Conservation (phyloP, 2,329 filamentous ascomycete species). For the Tolypocladium ophioglossoides region DNA sequence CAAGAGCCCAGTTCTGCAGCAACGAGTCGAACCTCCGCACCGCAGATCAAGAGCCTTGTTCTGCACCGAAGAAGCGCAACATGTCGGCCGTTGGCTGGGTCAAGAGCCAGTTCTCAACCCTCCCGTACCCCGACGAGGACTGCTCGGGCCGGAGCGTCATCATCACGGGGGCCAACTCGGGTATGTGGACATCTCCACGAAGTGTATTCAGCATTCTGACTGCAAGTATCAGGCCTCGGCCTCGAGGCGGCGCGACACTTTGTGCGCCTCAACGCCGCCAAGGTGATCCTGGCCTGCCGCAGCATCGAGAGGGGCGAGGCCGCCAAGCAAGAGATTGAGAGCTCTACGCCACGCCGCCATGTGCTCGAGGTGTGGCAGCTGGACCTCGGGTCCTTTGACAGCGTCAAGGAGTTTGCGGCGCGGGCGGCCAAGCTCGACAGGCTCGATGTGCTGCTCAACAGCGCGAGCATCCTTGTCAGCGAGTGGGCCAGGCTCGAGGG, state of each 20-base stretch:
- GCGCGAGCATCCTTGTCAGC: conserved; percentile 19
- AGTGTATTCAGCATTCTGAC: background rate
- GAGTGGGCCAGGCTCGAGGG: conserved; percentile 21
- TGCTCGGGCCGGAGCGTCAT: conserved; percentile 25
- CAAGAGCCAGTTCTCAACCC: conserved; percentile 11
- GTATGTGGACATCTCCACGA: conserved; percentile 1
- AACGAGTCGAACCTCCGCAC: too few relatives aligned
- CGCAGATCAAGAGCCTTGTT: background rate
- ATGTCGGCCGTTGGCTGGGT: background rate
- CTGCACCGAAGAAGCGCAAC: background rate
- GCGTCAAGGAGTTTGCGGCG: conserved; percentile 23
- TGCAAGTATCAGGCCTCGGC: conserved; percentile 22
- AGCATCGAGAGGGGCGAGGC: conserved; percentile 26
- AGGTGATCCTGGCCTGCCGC: conserved; percentile 32
- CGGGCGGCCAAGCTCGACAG: conserved; percentile 20
- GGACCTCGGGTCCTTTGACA: conserved; percentile 29
- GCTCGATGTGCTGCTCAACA: conserved; percentile 31
- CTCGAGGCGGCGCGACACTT: conserved; percentile 31
- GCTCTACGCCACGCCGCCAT: conserved; percentile 10
- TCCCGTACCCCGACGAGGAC: conserved; percentile 20
- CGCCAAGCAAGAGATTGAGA: conserved; percentile 26
- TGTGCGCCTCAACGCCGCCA: conserved; percentile 24
- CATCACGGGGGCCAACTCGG: conserved; percentile 31
- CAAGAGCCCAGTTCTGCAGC: too few relatives aligned
- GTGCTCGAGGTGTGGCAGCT: conserved; percentile 32